These are phyloP conservation scores for Trichosanthes cucumerina DNA, from an alignment of 306 rosid species.

Conservation along the genomic window DNA sequence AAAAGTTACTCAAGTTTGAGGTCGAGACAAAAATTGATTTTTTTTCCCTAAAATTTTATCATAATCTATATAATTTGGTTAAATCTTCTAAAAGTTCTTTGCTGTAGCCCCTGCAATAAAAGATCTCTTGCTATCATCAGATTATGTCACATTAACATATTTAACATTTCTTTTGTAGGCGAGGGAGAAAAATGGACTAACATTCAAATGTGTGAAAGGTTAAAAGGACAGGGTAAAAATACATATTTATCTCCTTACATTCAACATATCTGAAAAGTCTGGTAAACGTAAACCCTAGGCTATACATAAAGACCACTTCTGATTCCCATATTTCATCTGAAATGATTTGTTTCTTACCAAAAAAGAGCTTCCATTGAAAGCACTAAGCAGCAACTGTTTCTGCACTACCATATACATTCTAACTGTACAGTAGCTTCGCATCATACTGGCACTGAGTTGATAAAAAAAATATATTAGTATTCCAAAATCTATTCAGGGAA, in stretches of 20 bases:
- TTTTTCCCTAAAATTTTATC: too few relatives aligned
- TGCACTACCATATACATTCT: background rate
- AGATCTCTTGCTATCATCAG: background rate
- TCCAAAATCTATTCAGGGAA: slow-evolving; percentile 5
- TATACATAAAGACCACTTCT: background rate
- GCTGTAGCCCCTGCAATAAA: background rate
- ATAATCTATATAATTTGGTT: too few relatives aligned
- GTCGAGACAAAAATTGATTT: too few relatives aligned
- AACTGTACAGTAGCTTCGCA: background rate
- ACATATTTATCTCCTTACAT: background rate
- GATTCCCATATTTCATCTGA: background rate
- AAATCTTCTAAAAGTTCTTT: too few relatives aligned
- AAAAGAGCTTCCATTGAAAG: background rate
- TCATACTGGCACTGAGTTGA: background rate
- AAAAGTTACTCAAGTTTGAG: too few relatives aligned
- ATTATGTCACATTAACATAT: background rate
- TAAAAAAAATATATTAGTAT: background rate
- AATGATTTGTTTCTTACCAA: background rate
- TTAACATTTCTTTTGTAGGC: background rate
- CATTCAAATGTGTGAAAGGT: background rate
- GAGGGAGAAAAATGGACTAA: background rate
- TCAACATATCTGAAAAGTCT: background rate
- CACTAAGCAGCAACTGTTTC: background rate
- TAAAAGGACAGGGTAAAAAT: background rate
- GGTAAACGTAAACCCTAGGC: background rate